phyloP scores from a whole-genome alignment of 2,329 filamentous ascomycete species.

The Chrysosporium queenslandicum region DNA sequence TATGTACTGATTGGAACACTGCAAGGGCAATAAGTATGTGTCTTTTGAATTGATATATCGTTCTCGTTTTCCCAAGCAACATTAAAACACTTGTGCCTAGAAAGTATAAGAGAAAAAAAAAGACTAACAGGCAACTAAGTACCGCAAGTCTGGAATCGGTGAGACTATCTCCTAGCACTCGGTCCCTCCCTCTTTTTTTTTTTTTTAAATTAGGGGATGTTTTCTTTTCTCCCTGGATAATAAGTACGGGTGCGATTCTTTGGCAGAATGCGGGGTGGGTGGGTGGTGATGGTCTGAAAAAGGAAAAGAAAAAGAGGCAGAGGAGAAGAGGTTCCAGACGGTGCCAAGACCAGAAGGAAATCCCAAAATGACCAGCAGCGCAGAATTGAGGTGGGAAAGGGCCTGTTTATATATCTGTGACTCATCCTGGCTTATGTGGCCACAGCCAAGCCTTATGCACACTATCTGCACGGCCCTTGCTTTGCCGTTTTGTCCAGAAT shows the following conservation, averaged over 20 bases:
- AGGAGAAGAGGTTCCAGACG: conserved; percentile 15
- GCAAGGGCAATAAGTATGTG: conserved; percentile 1
- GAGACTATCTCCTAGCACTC: not conserved
- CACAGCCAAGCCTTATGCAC: conserved; percentile 10
- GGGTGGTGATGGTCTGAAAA: not conserved
- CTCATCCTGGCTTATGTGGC: conserved; percentile 11
- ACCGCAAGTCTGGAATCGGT: conserved; percentile 4
- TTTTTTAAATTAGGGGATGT: not conserved
- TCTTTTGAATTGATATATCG: not conserved
- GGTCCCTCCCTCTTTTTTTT: conserved; percentile 5
- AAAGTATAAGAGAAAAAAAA: not conserved
- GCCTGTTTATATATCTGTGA: conserved; percentile 19
- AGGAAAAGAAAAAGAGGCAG: not conserved
- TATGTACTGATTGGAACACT: conserved; percentile 4
- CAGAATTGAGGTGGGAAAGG: conserved; percentile 12
- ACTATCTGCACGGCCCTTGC: conserved; percentile 12
- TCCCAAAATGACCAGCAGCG: conserved; percentile 10
- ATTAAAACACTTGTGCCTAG: not conserved
- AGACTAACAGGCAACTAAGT: conserved; percentile 8
- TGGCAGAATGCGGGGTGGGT: not conserved
- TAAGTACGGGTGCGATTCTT: not conserved
- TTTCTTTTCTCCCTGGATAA: not conserved
- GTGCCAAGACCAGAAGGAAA: conserved; percentile 18
- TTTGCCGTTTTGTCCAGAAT: conserved; percentile 6
- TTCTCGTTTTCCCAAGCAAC: not conserved